A percentile compares a stretch with the other conserved stretches of the same genome.
phyloP scores from a whole-genome alignment of 176 grass and related monocot species.

The Tuctoria greenei region DNA sequence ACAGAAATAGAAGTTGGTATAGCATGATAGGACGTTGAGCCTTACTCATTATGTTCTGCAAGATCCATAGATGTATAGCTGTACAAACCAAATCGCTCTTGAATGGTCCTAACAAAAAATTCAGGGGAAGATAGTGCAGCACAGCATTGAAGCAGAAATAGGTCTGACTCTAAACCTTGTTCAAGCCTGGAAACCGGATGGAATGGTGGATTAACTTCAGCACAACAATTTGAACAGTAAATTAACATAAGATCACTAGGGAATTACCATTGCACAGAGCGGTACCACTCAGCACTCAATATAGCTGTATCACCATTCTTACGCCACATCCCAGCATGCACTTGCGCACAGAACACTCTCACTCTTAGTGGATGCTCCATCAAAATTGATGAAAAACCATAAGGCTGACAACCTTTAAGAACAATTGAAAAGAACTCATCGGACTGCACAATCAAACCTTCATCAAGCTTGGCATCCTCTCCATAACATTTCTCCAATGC shows the following conservation, averaged over 20 bases:
- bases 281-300: slow-evolving; percentile 81
- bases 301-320: slow-evolving; percentile 95
- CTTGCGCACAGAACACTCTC: slow-evolving; percentile 94
- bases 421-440: slow-evolving; percentile 68
- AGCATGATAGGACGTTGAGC: slow-evolving; percentile 7
- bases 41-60: slow-evolving; percentile 84
- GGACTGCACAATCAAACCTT: slow-evolving; percentile 39
- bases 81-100: slow-evolving; percentile 87
- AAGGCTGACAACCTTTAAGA: slow-evolving; percentile 59
- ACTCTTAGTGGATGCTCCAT: slow-evolving; percentile 97
- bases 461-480: slow-evolving; percentile 54
- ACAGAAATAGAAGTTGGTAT: slow-evolving; percentile 29
- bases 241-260: slow-evolving; percentile 10
- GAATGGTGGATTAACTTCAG: slow-evolving; percentile 29
- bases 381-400: slow-evolving; percentile 78
- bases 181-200: slow-evolving; percentile 78
- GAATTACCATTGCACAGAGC: slow-evolving; percentile 85
- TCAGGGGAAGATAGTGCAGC: slow-evolving; percentile 90
- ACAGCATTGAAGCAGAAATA: slow-evolving; percentile 97
- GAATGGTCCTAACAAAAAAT: slow-evolving; percentile 83
- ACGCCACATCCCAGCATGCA: slow-evolving; percentile 95
- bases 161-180: slow-evolving; percentile 90
- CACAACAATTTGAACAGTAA: slow-evolving; percentile 24
- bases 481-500: slow-evolving; percentile 64
- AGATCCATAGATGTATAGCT: slow-evolving; percentile 77